phyloP scores from a whole-genome alignment of 2,329 filamentous ascomycete genomes.

The Ascochyta koolunga region DNA sequence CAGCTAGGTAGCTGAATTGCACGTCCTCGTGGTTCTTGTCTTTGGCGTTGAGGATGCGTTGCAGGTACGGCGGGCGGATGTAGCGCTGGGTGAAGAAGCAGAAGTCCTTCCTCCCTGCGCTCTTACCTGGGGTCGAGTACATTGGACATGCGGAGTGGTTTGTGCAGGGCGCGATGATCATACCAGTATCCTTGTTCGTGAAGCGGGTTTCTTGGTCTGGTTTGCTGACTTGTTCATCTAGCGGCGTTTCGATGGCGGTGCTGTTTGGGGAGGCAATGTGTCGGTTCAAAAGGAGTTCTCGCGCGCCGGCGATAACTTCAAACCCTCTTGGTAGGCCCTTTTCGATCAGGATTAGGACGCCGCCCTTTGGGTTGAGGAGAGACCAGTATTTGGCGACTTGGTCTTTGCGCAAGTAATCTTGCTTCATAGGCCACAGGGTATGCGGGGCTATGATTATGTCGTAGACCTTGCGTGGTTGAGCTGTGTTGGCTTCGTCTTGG shows the following conservation, averaged over 20 bases:
- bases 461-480: slow-evolving; percentile 71
- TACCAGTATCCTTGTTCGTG: slow-evolving; percentile 60
- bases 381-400: slow-evolving; percentile 90
- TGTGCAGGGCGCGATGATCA: slow-evolving; percentile 75
- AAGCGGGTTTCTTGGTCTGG: slow-evolving; percentile 41
- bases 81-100: slow-evolving; percentile 92
- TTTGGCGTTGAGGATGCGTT: slow-evolving; percentile 71
- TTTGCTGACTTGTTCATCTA: slow-evolving; percentile 52
- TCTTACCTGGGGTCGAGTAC: slow-evolving; percentile 75
- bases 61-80: slow-evolving; percentile 80
- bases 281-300: slow-evolving; percentile 76
- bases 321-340: slow-evolving; percentile 93
- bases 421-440: slow-evolving; percentile 74
- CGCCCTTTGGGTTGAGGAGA: slow-evolving; percentile 80
- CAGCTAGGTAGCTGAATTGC: slow-evolving; percentile 85
- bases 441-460: slow-evolving; percentile 93
- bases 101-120: slow-evolving; percentile 80
- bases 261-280: slow-evolving; percentile 70
- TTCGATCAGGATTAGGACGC: slow-evolving; percentile 84
- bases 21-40: slow-evolving; percentile 88
- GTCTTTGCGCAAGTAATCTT: slow-evolving; percentile 77
- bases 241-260: slow-evolving; percentile 46
- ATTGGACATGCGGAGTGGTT: slow-evolving; percentile 89
- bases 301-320: slow-evolving; percentile 85
- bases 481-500: slow-evolving; percentile 51